phyloP scores from a whole-genome alignment of 371 early-diverging fungal species.

The Encephalitozoon intestinalis region DNA sequence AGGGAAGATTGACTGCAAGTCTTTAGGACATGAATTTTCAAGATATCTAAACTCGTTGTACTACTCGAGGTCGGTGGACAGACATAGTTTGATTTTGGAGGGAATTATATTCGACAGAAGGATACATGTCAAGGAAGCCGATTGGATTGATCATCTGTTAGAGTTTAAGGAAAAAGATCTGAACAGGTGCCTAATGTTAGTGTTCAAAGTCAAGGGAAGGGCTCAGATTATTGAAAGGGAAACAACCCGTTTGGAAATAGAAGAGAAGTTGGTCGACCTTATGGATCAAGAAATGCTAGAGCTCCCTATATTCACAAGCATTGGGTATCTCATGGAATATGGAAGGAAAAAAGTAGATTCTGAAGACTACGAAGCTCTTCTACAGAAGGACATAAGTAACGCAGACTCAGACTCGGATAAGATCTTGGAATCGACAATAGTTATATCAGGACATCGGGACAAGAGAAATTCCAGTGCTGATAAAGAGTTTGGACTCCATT shows the following conservation, averaged over 20 bases:
- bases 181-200: neutral
- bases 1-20: neutral
- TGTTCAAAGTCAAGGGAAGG: neutral
- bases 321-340: neutral
- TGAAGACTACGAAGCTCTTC: neutral
- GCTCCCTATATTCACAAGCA: neutral
- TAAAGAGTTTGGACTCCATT: neutral
- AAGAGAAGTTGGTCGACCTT: neutral
- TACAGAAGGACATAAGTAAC: neutral
- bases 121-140: neutral
- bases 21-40: neutral
- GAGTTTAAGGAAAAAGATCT: neutral
- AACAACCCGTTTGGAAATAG: neutral
- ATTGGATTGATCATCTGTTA: neutral
- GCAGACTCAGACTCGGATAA: neutral
- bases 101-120: neutral
- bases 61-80: neutral
- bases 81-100: neutral
- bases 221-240: slow-evolving; percentile 12
- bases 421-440: neutral
- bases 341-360: neutral
- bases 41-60: neutral
- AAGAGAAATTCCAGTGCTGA: neutral
- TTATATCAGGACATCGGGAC: neutral
- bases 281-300: slow-evolving; percentile 1